Conservation (phyloP, 1,139 yeast genomes). For the Taiozyma onychis region DNA sequence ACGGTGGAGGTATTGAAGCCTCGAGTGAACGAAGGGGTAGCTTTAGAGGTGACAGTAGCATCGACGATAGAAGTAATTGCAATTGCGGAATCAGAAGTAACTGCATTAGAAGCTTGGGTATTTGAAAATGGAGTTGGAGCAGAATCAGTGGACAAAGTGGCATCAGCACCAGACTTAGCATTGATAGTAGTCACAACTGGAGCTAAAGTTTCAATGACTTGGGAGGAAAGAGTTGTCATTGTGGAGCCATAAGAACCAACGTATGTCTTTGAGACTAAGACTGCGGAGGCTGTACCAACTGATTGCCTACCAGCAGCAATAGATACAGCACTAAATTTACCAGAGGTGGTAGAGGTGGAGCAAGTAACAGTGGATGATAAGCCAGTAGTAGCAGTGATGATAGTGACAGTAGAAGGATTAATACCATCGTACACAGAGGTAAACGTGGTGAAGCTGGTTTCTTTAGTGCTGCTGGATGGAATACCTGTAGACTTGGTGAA, state of each 20-base stretch:
- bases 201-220: neutral
- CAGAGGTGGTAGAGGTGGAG: neutral
- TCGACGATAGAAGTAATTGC: neutral
- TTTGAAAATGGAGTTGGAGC: neutral
- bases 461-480: neutral
- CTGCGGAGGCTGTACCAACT: neutral
- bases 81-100: neutral
- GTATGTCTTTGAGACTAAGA: neutral
- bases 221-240: neutral
- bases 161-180: neutral
- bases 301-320: neutral
- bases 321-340: too few species aligned
- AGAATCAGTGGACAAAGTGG: neutral
- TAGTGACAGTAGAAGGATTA: neutral
- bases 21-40: neutral
- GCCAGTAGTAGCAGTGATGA: neutral
- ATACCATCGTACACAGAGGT: neutral
- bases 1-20: neutral
- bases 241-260: neutral
- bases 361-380: conserved; percentile 1
- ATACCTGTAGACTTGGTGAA: neutral
- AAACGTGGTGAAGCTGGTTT: neutral
- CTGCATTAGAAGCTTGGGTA: too few species aligned
- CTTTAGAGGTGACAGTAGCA: neutral
- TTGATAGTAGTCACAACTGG: neutral